Evolutionary conservation across 495 filamentous ascomycete genomes (phyloP).

Genomic region (Hyphodiscus hymeniophilus): DNA sequence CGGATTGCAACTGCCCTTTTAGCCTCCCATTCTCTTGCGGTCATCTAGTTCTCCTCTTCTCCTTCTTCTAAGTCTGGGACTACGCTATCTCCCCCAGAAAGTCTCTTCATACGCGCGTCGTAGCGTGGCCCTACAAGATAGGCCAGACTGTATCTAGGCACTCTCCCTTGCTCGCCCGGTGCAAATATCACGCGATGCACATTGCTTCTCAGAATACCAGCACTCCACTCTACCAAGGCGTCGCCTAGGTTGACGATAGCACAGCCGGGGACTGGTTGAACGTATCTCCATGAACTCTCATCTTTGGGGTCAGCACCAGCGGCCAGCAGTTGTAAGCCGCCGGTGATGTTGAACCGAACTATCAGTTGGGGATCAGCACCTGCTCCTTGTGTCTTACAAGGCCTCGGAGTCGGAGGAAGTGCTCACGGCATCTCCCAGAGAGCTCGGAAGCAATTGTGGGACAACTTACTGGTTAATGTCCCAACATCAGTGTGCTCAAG

Average conservation of each 20-base stretch:
- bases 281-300: constrained; percentile 48
- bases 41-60: constrained; percentile 21
- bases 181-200: constrained; percentile 57
- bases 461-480: constrained; percentile 48
- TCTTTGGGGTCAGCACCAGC: constrained; percentile 32
- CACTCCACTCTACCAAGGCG: constrained; percentile 54
- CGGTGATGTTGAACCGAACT: constrained; percentile 74
- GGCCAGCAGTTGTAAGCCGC: constrained; percentile 71
- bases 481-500: constrained; percentile 88
- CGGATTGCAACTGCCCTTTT: too few species aligned
- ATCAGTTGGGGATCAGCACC: too few species aligned
- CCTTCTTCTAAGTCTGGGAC: constrained; percentile 21
- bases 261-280: constrained; percentile 47
- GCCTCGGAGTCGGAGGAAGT: too few species aligned
- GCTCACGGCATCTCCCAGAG: too few species aligned
- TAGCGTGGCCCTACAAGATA: constrained; percentile 57
- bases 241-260: constrained; percentile 61
- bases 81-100: constrained; percentile 25
- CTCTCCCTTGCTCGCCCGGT: constrained; percentile 43
- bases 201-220: constrained; percentile 50
- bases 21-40: constrained; percentile 13
- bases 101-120: constrained; percentile 39
- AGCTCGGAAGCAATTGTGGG: too few species aligned
- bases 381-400: too few species aligned
- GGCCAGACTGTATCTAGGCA: constrained; percentile 49